Conservation (phyloP, 1,284 basidiomycete species). For the Trametes pubescens region DNA sequence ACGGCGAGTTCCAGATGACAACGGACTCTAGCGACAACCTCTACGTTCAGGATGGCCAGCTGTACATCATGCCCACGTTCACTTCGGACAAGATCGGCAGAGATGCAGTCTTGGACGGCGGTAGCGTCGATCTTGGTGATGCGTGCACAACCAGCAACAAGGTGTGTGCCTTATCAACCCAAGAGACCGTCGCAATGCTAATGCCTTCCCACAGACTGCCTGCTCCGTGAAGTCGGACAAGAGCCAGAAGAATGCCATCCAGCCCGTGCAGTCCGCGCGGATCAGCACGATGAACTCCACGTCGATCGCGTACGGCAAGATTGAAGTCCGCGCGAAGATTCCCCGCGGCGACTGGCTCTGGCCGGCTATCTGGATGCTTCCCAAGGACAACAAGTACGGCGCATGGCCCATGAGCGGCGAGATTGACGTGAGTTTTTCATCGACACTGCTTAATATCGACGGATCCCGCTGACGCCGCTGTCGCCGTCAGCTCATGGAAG, state of each 20-base stretch:
- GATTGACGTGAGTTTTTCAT: conserved; percentile 62
- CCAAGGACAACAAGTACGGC: conserved; percentile 74
- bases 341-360: conserved; percentile 74
- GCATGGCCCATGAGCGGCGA: conserved; percentile 78
- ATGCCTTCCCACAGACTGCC: conserved; percentile 38
- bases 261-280: conserved; percentile 80
- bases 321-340: conserved; percentile 66
- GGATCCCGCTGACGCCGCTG: conserved; percentile 17
- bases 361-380: conserved; percentile 89
- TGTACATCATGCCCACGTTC: conserved; percentile 85
- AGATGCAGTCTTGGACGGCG: conserved; percentile 65
- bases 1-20: conserved; percentile 83
- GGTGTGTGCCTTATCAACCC: conserved; percentile 7
- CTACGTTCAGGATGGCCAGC: conserved; percentile 70
- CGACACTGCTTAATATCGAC: not conserved
- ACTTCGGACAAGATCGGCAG: conserved; percentile 71
- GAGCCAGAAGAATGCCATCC: conserved; percentile 59
- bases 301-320: conserved; percentile 73
- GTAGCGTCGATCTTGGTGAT: conserved; percentile 66
- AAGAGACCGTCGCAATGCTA: not conserved
- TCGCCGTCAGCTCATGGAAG: conserved; percentile 69
- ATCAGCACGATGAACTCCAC: conserved; percentile 71
- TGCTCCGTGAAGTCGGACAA: conserved; percentile 53
- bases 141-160: conserved; percentile 64
- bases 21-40: conserved; percentile 71